phyloP scores from a whole-genome alignment of 306 rosid genomes.

The Dicorynia guianensis region DNA sequence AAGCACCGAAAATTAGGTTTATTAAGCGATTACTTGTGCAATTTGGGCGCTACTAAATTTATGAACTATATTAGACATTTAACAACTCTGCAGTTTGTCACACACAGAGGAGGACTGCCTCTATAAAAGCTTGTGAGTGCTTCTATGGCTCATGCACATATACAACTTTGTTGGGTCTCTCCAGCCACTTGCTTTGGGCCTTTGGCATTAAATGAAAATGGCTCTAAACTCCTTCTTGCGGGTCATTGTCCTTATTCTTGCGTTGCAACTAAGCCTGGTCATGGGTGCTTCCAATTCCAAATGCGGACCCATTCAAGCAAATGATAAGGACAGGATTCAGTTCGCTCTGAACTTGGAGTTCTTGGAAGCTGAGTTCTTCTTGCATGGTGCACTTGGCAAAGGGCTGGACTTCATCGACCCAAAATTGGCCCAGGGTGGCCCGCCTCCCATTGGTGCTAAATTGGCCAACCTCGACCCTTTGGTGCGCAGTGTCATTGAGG shows the following conservation, averaged over 20 bases:
- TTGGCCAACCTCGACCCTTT: conserved; percentile 40
- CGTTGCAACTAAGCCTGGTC: neutral
- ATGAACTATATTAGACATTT: too few relatives aligned
- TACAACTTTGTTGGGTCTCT: too few relatives aligned
- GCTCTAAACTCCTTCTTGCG: neutral
- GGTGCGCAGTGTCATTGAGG: conserved; percentile 22
- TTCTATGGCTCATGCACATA: too few relatives aligned
- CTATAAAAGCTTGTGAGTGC: too few relatives aligned
- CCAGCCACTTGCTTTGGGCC: too few relatives aligned
- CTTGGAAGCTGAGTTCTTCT: conserved; percentile 41
- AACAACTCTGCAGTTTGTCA: too few relatives aligned
- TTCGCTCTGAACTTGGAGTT: conserved; percentile 48
- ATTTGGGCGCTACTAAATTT: too few relatives aligned
- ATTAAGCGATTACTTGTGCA: too few relatives aligned
- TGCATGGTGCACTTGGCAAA: conserved; percentile 18
- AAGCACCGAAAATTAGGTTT: too few relatives aligned
- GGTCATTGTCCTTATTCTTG: neutral
- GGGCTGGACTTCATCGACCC: conserved; percentile 34
- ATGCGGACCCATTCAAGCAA: conserved; percentile 32
- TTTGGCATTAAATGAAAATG: neutral
- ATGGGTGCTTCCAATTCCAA: neutral
- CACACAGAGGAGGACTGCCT: too few relatives aligned
- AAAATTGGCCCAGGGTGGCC: conserved; percentile 34
- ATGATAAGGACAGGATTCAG: conserved; percentile 28
- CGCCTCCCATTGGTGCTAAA: conserved; percentile 41